Evolutionary conservation across 179 eudicot genomes (phyloP).

Genomic region (Camellia oleifera): DNA sequence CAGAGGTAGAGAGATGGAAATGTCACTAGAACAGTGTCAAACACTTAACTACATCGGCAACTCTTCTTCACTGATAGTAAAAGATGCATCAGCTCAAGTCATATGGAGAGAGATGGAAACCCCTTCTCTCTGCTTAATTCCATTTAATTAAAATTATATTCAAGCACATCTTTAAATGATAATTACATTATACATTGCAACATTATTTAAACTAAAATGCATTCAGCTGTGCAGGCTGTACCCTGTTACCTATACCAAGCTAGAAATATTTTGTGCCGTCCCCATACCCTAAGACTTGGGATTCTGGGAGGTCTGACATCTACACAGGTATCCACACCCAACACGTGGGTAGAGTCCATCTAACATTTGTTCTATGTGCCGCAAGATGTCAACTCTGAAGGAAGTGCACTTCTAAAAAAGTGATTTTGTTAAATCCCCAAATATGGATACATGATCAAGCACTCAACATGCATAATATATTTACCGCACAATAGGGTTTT

Average conservation of each 20-base stretch:
- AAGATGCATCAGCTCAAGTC: not conserved
- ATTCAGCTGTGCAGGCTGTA: not conserved
- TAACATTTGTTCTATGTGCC: too few relatives aligned
- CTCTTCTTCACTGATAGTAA: not conserved
- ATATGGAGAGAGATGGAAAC: not conserved
- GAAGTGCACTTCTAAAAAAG: not conserved
- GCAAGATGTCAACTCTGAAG: not conserved
- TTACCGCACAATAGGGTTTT: not conserved
- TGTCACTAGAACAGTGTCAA: not conserved
- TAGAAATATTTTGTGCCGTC: not conserved
- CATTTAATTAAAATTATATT: not conserved
- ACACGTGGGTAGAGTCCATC: not conserved
- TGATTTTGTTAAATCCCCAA: not conserved
- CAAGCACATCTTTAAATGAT: not conserved
- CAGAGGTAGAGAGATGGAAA: not conserved
- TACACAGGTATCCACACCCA: not conserved
- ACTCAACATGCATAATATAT: not conserved
- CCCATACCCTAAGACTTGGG: not conserved
- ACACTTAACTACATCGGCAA: not conserved
- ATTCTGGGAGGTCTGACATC: not conserved
- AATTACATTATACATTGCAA: not conserved
- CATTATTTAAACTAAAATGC: not conserved
- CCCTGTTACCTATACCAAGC: not conserved
- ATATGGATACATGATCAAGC: not conserved
- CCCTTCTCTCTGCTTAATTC: not conserved